Evolutionary conservation across 148 eudicot genomes (phyloP).

Genomic region (Oxyria digyna): DNA sequence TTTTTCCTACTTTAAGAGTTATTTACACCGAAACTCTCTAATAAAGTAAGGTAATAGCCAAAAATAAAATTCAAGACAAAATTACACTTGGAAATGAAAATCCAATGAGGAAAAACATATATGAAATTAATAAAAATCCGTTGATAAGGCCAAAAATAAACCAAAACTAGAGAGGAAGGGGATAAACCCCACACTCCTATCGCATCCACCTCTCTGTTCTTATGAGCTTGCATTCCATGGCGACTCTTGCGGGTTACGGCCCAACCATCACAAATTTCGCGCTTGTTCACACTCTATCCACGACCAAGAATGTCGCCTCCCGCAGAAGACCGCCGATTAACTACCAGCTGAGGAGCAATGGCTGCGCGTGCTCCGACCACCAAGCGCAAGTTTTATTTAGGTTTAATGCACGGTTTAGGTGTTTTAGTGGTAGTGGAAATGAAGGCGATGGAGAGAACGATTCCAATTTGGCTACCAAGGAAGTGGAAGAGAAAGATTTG

Average conservation of each 20-base stretch:
- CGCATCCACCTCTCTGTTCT: neutral
- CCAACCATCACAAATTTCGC: slow-evolving; percentile 16
- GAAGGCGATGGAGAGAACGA: slow-evolving; percentile 28
- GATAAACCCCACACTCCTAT: neutral
- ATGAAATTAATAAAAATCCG: slow-evolving; percentile 1
- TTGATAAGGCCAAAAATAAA: neutral
- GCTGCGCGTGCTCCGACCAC: slow-evolving; percentile 23
- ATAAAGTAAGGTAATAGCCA: no score
- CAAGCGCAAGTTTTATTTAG: slow-evolving; percentile 14
- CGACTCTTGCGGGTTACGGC: slow-evolving; percentile 32
- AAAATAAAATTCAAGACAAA: no score
- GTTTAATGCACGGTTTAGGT: slow-evolving; percentile 15
- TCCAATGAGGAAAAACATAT: no score
- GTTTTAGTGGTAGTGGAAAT: slow-evolving; percentile 23
- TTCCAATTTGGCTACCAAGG: slow-evolving; percentile 47
- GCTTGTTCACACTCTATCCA: slow-evolving; percentile 13
- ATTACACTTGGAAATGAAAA: no score
- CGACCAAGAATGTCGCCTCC: neutral
- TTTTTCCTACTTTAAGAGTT: no score
- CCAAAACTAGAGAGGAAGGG: neutral
- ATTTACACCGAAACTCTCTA: no score
- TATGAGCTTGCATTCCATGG: slow-evolving; percentile 19
- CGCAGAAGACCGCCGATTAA: neutral
- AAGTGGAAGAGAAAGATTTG: slow-evolving; percentile 19
- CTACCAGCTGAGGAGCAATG: slow-evolving; percentile 7